phyloP scores from a whole-genome alignment of 306 rosid genomes.

The Cyamopsis tetragonoloba region DNA sequence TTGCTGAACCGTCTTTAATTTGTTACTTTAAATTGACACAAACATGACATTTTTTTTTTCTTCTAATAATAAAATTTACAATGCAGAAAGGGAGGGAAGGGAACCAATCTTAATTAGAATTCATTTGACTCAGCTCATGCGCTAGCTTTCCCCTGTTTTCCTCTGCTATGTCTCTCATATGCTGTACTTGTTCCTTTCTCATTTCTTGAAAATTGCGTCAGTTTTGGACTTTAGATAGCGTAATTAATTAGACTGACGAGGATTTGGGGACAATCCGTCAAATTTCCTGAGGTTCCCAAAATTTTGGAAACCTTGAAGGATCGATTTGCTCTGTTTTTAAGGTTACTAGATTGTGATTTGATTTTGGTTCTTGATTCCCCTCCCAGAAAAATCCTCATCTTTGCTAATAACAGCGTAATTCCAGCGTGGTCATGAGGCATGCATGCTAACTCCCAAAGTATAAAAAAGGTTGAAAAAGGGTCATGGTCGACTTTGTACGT shows the following conservation, averaged over 20 bases:
- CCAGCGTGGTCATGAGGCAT: conserved; percentile 17
- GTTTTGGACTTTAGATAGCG: conserved; percentile 25
- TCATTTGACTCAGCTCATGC: conserved; percentile 33
- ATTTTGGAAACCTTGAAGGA: conserved; percentile 27
- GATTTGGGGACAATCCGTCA: conserved; percentile 34
- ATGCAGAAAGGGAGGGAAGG: conserved; percentile 20
- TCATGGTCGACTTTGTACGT: conserved; percentile 11
- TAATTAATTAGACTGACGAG: conserved; percentile 28
- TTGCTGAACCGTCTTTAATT: conserved; percentile 22
- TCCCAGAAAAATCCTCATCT: conserved; percentile 27
- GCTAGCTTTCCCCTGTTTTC: conserved; percentile 41
- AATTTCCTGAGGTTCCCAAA: conserved; percentile 35
- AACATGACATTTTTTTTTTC: conserved; percentile 19
- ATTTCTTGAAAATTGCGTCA: conserved; percentile 31
- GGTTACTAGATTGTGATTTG: conserved; percentile 7
- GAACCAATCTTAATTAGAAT: conserved; percentile 20
- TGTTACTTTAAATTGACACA: conserved; percentile 27
- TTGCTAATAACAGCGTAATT: conserved; percentile 30
- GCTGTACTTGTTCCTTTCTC: conserved; percentile 23
- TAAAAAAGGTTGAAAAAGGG: conserved; percentile 23
- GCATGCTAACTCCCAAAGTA: conserved; percentile 34
- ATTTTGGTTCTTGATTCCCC: not conserved
- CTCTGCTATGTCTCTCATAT: conserved; percentile 39
- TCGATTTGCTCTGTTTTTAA: conserved; percentile 25
- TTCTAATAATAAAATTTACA: conserved; percentile 40